Evolutionary conservation across 2,329 filamentous ascomycete genomes (phyloP).

Genomic region (Botrytis aclada): DNA sequence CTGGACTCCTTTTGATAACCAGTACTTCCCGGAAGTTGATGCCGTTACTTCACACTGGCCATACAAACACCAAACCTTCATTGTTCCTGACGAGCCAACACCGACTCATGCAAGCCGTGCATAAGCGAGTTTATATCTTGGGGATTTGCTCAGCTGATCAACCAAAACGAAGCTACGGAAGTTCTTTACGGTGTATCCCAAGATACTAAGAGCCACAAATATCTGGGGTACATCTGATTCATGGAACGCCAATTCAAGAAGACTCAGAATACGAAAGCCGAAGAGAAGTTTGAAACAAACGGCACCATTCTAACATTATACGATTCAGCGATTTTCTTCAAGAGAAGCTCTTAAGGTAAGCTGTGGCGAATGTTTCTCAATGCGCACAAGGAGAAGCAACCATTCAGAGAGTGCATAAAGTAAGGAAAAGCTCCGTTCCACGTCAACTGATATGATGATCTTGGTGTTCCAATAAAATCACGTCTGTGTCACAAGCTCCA

Average conservation of each 20-base stretch:
- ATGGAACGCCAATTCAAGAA: neutral
- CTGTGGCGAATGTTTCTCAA: neutral
- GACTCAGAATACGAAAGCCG: neutral
- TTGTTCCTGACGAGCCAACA: neutral
- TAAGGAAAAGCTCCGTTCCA: neutral
- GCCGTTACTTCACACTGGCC: neutral
- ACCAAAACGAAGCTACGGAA: neutral
- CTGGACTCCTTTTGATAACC: neutral
- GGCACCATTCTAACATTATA: neutral
- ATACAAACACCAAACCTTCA: neutral
- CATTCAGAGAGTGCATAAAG: slow-evolving; percentile 13
- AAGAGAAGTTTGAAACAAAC: neutral
- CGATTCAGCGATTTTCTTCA: neutral
- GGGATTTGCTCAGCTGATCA: neutral
- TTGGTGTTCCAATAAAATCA: slow-evolving; percentile 9
- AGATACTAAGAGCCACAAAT: neutral
- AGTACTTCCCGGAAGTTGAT: neutral
- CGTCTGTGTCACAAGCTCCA: slow-evolving; percentile 2
- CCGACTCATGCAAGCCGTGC: slow-evolving; percentile 9
- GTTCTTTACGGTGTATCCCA: neutral
- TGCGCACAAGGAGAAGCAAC: neutral
- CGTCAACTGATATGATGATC: slow-evolving; percentile 16
- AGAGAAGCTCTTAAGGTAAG: neutral
- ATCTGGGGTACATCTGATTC: neutral
- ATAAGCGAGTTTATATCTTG: slow-evolving; percentile 10